These are phyloP conservation scores for Mixia osmundae DNA, from an alignment of 1,284 basidiomycete species.

Conservation along the genomic window DNA sequence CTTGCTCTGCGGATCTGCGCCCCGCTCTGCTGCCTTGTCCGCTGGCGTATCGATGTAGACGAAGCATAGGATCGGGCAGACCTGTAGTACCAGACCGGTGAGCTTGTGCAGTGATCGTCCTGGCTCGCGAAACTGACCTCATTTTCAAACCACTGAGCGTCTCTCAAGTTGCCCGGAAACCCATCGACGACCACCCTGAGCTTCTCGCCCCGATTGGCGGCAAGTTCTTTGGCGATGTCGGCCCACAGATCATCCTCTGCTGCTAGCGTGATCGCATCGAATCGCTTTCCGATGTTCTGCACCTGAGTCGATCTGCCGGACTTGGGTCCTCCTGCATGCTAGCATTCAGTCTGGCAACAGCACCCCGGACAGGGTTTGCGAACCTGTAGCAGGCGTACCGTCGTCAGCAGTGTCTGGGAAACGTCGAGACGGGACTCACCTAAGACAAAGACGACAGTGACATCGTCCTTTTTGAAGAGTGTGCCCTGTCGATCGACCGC, in stretches of 20 bases:
- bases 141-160: conserved; percentile 11
- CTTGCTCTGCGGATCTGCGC: conserved; percentile 5
- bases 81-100: not conserved
- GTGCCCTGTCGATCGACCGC: too few relatives aligned
- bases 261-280: conserved; percentile 5
- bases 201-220: conserved; percentile 5
- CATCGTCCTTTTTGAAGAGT: too few relatives aligned
- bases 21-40: conserved; percentile 10
- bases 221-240: conserved; percentile 2
- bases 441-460: too few relatives aligned
- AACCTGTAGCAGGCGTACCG: too few relatives aligned
- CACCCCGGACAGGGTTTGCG: too few relatives aligned
- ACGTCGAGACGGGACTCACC: too few relatives aligned
- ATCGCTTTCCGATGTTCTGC: conserved; percentile 12
- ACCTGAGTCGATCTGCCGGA: conserved; percentile 15
- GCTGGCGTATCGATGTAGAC: conserved; percentile 15
- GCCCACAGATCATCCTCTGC: conserved; percentile 9
- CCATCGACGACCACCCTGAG: conserved; percentile 13
- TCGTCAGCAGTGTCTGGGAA: too few relatives aligned
- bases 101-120: not conserved
- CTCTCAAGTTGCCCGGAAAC: conserved; percentile 12
- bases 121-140: conserved; percentile 2
- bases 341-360: too few relatives aligned
- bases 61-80: conserved; percentile 15
- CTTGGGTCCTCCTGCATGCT: conserved; percentile 11